phyloP scores from a whole-genome alignment of 2,329 filamentous ascomycete species.

The Emergomyces pasteurianus region DNA sequence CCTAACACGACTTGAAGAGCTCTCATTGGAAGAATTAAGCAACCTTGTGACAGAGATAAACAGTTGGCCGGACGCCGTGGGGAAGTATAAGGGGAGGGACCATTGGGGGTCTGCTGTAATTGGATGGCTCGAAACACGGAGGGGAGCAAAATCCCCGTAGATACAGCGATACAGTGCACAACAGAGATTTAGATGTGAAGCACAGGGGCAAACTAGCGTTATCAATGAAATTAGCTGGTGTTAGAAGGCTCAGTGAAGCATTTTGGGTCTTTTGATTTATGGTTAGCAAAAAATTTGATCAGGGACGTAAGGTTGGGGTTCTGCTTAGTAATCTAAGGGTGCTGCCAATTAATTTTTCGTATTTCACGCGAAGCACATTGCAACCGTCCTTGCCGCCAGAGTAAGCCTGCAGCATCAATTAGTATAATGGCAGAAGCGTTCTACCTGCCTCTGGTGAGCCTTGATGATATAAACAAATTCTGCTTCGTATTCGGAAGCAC shows the following conservation, averaged over 20 bases:
- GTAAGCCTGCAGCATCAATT: background rate
- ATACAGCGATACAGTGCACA: background rate
- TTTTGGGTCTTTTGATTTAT: background rate
- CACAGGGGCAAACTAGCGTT: background rate
- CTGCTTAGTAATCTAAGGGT: background rate
- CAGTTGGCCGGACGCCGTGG: slow-evolving; percentile 35
- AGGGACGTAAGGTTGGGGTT: background rate
- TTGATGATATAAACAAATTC: background rate
- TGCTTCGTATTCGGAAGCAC: background rate
- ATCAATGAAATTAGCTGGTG: background rate
- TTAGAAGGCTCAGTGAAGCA: background rate
- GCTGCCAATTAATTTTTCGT: background rate
- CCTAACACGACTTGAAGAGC: slow-evolving; percentile 30
- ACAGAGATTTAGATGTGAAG: no score
- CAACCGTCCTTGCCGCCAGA: background rate
- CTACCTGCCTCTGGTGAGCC: background rate
- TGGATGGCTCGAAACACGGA: slow-evolving; percentile 15
- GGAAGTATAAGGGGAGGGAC: slow-evolving; percentile 33
- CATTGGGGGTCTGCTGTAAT: slow-evolving; percentile 32
- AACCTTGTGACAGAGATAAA: slow-evolving; percentile 33
- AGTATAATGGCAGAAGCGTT: background rate
- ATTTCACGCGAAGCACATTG: background rate
- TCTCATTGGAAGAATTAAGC: slow-evolving; percentile 29
- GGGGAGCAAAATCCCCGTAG: background rate
- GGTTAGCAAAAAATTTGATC: no score